Base-by-base conservation (phyloP, 768 basidiomycete genomes). In the Mycena belliarum region DNA sequence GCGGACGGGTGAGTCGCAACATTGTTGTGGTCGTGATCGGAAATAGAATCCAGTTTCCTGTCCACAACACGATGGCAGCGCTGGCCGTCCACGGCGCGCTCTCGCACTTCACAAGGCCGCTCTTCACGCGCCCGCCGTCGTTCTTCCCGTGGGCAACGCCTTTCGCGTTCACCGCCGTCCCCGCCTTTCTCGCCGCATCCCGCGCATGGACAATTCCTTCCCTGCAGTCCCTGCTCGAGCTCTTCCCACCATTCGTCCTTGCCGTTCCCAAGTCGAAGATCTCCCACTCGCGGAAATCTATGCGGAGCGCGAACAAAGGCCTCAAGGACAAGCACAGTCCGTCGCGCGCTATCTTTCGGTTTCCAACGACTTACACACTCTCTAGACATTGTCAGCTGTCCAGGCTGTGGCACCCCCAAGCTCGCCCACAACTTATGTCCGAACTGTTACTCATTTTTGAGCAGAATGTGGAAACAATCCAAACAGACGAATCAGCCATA, bases 181-280 rank as follows among this genome's bases (percentile, higher is more conserved):
- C 65, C 59, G 49, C 56, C 57, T 63, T 70, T 68, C 68, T 49
- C 45, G 43, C 61, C 55, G 53, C 63, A 65, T 54, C 57, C 55
- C 60, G 56, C 54, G 56, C 49, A 65, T 75, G 75, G 77, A 65
- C 73, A 55, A 64, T 76, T 46, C 78, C 78, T 16, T 72, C 77
- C 10, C 64, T 78, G 20, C 72, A 73, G 43, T 78, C 79, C 16
- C 65, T 81, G 26, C 72, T 79, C 38, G 91, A 95, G 61, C 82
- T 97, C 42, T 81, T 98, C 60, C 95, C 95, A 14, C 82, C 94
- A 1, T 86, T 95, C 70, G 76, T 98, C 20, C 83, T 94, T 41
- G 94, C 95, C 24, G 96, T 96, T 2, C 96, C 96, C 24, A 98
- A 98, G 76, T 89, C 88, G 71, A 95, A 95, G 75, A 82, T 86